Base-by-base conservation (phyloP, 148 eudicot genomes). In the Spergularia bocconei region DNA sequence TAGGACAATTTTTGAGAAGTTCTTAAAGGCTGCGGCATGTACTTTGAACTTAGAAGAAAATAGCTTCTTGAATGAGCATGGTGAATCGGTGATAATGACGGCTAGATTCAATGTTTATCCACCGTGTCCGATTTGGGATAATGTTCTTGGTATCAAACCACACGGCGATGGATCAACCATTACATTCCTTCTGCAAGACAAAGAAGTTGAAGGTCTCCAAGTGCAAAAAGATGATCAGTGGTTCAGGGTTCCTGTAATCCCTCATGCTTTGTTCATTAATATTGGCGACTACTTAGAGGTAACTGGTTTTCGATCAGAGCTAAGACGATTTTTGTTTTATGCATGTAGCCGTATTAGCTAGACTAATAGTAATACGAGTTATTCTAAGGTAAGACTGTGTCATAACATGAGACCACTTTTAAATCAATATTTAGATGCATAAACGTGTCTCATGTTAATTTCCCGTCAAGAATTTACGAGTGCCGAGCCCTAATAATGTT, bases 241-340 rank as follows among this genome's bases (percentile, higher is more conserved):
- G 91, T 82, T 70, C 50, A 70, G 79, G 58, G 88, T 88, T 76
- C 89, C 91, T 11, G 60, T 77, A 16, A 48, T 84, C 15, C 87
- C 84, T 17, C 25, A 84, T 19, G 91, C 88, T 36, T 77, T 86
- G 20, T 38, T 82, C 11, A 69, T 88, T 54, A 63, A 73, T 66
- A 67, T 72, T 17, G 91, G 88, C 25, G 91, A 88, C 71, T 85
- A 80, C 57, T 50, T 80, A 38, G 87, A 88, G 87, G 84, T 78
- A 53, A 41, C 7, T 41, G 21, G 10, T 67, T 53, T 53, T 53
- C 17, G 2, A 53, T 53, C 17, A 53, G 33, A 29, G 33, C 33
- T 29, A 29, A 29, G 33, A 29, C 33, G 33, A 29, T 29, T n/a
- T n/a, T n/a, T n/a, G n/a, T n/a, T n/a, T n/a, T n/a, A n/a, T n/a